These are phyloP conservation scores for Dacryopinax primogenitus DNA, from an alignment of 768 basidiomycete genomes.

Conservation along the genomic window DNA sequence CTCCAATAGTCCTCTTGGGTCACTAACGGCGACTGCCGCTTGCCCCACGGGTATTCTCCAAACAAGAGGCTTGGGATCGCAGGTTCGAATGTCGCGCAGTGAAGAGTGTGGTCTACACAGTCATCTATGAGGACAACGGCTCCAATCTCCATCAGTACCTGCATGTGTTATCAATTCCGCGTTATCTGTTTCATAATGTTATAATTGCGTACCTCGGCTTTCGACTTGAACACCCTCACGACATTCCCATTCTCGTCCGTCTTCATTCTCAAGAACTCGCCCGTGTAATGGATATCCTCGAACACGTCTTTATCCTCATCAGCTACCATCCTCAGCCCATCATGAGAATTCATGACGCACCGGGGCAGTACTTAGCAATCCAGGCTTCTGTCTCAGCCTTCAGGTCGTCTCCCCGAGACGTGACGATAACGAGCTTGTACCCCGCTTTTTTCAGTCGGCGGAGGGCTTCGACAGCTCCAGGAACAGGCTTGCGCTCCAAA, in stretches of 20 bases:
- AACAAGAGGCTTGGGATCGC: slow-evolving; percentile 55
- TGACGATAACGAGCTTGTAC: slow-evolving; percentile 58
- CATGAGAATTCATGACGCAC: slow-evolving; percentile 23
- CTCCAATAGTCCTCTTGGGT: slow-evolving; percentile 20
- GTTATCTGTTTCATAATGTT: background rate
- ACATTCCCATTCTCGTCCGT: slow-evolving; percentile 29
- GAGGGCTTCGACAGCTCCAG: slow-evolving; percentile 49
- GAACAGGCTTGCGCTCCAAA: slow-evolving; percentile 38
- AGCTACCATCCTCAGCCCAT: background rate
- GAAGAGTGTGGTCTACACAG: slow-evolving; percentile 62
- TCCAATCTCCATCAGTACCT: slow-evolving; percentile 53
- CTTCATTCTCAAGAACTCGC: slow-evolving; percentile 49
- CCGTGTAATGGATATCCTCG: slow-evolving; percentile 46
- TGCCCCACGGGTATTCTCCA: slow-evolving; percentile 66
- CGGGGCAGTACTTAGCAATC: slow-evolving; percentile 53
- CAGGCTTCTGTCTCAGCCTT: slow-evolving; percentile 52
- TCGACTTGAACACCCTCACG: slow-evolving; percentile 39
- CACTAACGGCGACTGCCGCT: slow-evolving; percentile 35
- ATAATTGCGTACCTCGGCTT: slow-evolving; percentile 44
- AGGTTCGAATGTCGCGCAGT: slow-evolving; percentile 38
- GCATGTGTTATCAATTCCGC: slow-evolving; percentile 3
- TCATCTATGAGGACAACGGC: slow-evolving; percentile 66
- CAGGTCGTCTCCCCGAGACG: slow-evolving; percentile 48
- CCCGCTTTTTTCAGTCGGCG: slow-evolving; percentile 47
- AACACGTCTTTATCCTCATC: slow-evolving; percentile 16